Evolutionary conservation across 176 grass and related monocot species (phyloP), one percentile per base, ranked within the genome.

Genomic region (Dendrocalamus sinicus): DNA sequence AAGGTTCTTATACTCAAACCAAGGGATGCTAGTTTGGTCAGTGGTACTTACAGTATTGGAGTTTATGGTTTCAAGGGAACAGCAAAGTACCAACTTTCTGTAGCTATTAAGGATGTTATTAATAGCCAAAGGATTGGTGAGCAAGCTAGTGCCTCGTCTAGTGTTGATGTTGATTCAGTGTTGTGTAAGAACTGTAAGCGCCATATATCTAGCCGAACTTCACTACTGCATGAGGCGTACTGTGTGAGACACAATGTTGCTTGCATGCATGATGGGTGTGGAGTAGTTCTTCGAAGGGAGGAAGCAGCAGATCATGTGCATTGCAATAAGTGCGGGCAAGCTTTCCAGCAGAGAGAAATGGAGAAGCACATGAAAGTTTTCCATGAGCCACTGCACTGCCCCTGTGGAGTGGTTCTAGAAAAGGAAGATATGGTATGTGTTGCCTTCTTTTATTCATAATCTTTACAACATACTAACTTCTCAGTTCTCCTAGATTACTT

Each of bases 291-390:
- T 35, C 32, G 92, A 54, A 99, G 91, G 82, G 94, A 96, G 76
- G 90, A 85, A 87, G 91, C 84, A 83, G 88, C 79, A 35, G 83
- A 90, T 71, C 96, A 99, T 76, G 86, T 92, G 48, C 96, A 99
- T 77, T 99, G 96, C 62, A 76, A 71, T 73, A 96, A 90, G 90
- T 99, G 96, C 14, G 86, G 94, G 16, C 70, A 82, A 79, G 92
- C 91, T 40, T 99, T 94, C 78, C 92, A 99, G 76, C 89, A 92
- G 51, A 94, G 84, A 70, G 90, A 96, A 88, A 89, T 94, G 84
- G 92, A 99, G 80, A 99, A 96, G 86, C 96, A 99, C 78, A 94
- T 92, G 89, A 96, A 94, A 84, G 93, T 99, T 46, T 99, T 99
- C 81, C 94, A 99, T 86, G 96, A 91, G 71, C 96, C 96, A 70